phyloP scores from a whole-genome alignment of 768 basidiomycete genomes.

The Pluteus cervinus region DNA sequence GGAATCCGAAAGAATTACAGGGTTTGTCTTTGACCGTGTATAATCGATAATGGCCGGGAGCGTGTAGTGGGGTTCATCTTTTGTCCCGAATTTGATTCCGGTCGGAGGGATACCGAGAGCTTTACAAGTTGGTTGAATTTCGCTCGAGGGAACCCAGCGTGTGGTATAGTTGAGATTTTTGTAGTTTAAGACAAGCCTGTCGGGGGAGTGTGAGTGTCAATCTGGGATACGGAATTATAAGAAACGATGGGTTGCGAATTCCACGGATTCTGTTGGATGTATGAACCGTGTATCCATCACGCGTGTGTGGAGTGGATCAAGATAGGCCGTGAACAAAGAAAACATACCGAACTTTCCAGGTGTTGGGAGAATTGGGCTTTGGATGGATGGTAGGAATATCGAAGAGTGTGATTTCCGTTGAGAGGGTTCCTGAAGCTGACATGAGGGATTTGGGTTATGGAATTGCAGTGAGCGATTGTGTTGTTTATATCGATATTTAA shows the following conservation, averaged over 20 bases:
- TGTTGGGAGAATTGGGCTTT: conserved; percentile 16
- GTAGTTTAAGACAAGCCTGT: conserved; percentile 18
- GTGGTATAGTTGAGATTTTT: conserved; percentile 20
- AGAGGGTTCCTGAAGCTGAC: no score
- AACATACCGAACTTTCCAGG: conserved; percentile 22
- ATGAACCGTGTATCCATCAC: no score
- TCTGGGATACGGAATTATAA: no score
- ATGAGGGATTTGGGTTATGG: no score
- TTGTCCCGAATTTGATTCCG: conserved; percentile 15
- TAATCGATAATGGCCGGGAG: conserved; percentile 25
- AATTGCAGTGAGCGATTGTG: no score
- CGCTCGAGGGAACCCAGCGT: conserved; percentile 18
- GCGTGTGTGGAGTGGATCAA: no score
- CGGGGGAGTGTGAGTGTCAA: no score
- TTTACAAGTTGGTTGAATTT: conserved; percentile 19
- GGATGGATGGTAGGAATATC: conserved; percentile 13
- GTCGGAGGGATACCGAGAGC: conserved; percentile 20
- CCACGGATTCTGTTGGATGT: no score
- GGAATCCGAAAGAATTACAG: conserved; percentile 25
- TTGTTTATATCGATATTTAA: no score
- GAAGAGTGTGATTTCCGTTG: conserved; percentile 15
- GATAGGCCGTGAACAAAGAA: no score
- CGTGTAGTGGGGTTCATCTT: conserved; percentile 22
- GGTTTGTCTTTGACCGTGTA: conserved; percentile 12
- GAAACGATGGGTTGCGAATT: no score